phyloP scores from a whole-genome alignment of 2,329 filamentous ascomycete species.

The Fusarium zealandicum region DNA sequence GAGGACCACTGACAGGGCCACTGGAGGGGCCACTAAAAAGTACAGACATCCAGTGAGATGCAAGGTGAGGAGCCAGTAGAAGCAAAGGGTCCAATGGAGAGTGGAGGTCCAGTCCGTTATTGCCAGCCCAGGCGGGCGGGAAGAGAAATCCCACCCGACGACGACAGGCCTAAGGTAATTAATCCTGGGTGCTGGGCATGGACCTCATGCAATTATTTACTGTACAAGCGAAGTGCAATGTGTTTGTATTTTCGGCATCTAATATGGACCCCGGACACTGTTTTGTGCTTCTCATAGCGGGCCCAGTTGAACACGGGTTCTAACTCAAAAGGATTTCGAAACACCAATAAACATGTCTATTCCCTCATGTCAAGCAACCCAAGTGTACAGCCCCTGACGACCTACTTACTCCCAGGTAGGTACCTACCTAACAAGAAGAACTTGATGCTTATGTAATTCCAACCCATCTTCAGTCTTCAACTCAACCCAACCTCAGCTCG shows the following conservation, averaged over 20 bases:
- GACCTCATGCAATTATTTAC: too few relatives aligned
- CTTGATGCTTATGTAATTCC: constrained; percentile 3
- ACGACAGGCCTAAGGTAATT: not conserved
- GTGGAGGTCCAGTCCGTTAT: constrained; percentile 20
- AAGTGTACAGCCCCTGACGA: not conserved
- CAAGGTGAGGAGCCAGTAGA: constrained; percentile 17
- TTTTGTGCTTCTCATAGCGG: too few relatives aligned
- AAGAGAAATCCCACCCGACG: constrained; percentile 3
- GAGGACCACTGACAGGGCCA: constrained; percentile 2
- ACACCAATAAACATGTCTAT: too few relatives aligned
- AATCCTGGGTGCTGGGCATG: not conserved
- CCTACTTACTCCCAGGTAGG: too few relatives aligned
- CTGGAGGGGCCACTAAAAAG: constrained; percentile 23
- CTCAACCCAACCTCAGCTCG: not conserved
- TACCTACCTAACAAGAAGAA: not conserved
- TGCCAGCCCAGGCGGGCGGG: not conserved
- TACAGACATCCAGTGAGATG: constrained; percentile 6
- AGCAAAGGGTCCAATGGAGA: not conserved
- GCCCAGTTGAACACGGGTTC: too few relatives aligned
- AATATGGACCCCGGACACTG: too few relatives aligned
- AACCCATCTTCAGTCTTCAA: not conserved
- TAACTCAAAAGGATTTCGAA: too few relatives aligned
- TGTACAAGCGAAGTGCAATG: not conserved
- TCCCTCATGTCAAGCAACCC: too few relatives aligned
- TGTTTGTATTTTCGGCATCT: too few relatives aligned